Evolutionary conservation across 177 flowering plant species (phyloP).

Genomic region (Vitis hybrid): DNA sequence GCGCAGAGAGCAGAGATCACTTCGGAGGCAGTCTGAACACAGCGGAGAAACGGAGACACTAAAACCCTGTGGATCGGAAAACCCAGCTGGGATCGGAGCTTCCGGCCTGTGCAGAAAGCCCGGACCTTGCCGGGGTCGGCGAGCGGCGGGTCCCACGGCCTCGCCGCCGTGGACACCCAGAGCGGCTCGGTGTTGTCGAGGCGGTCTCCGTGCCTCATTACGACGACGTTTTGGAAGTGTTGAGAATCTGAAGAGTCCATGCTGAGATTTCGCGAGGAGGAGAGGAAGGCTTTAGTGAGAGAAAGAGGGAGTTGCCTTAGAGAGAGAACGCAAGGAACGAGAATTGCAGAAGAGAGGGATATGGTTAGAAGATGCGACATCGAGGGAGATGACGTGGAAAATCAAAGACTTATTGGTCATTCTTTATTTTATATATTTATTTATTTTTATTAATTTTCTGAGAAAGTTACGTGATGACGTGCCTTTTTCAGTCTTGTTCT

Average conservation of each 20-base stretch:
- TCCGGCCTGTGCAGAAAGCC: slow-evolving; percentile 58
- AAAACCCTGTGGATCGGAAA: slow-evolving; percentile 70
- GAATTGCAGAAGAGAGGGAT: too few relatives aligned
- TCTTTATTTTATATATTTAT: too few relatives aligned
- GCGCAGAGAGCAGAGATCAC: slow-evolving; percentile 64
- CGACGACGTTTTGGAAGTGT: slow-evolving; percentile 55
- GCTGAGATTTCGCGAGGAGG: not conserved
- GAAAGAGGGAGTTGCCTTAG: not conserved
- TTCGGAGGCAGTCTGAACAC: slow-evolving; percentile 74
- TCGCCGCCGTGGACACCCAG: slow-evolving; percentile 53
- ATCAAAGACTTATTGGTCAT: too few relatives aligned
- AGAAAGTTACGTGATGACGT: too few relatives aligned
- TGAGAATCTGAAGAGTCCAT: not conserved
- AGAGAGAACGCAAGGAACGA: too few relatives aligned
- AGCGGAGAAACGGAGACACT: slow-evolving; percentile 79
- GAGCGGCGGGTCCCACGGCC: slow-evolving; percentile 88
- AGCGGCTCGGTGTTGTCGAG: slow-evolving; percentile 59
- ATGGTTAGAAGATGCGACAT: too few relatives aligned
- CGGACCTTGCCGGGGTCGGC: slow-evolving; percentile 43
- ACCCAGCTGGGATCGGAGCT: slow-evolving; percentile 35
- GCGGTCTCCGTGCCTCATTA: slow-evolving; percentile 95
- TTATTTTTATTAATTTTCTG: too few relatives aligned
- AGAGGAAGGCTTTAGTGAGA: not conserved
- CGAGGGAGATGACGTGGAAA: too few relatives aligned
- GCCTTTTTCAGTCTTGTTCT: too few relatives aligned